Base-by-base conservation (phyloP, 192 early-diverging fungal genomes). In the Endogone sp. region DNA sequence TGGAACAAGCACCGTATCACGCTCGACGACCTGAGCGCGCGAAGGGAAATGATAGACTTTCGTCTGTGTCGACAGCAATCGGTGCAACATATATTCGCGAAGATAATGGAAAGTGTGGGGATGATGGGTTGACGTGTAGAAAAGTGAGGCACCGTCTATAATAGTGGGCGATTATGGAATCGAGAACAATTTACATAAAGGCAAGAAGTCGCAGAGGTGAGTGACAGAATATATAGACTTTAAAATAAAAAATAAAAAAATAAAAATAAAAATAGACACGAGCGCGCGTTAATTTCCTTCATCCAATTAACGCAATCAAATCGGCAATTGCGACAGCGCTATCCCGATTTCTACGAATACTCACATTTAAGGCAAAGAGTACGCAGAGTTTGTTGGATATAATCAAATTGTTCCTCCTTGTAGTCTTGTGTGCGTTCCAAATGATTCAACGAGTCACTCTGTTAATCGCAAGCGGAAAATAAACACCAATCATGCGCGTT, bases 381-480 rank as follows among this genome's bases (percentile, higher is more conserved):
- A 63, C 97, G 87, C 59, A 97, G 80, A 26, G 86, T 84, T 73
- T 97, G 95, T 75, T 97, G 95, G 69, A 99, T 93, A 76, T 90
- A 96, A 75, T 99, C 97, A 79, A 99, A 96, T 54, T 90, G 89
- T 67, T 96, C 95, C 62, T 99, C 95, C 72, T 88, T 88, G 75
- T 86, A 97, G 22, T 89, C 94, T 28, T 85, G 79, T 37, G 94
- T 91, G 54, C 90, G 87, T 79, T 96, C 95, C 69, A 96, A 73
- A 37, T 70, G 73, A 69, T 78, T 81, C 63, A 93, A 87, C 13
- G 82, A 68, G 67, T 98, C 96, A 81, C 71, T 77, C 71, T 78
- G 29, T 10, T 65, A 49, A 49, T 11, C 37, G 37, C 37, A 6
- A 49, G 16, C n/a, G n/a, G n/a, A n/a, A 29, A 49, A 28, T 37